A percentile compares a stretch with the other conserved stretches of the same genome.
Evolutionary conservation across 2,329 filamentous ascomycete genomes (phyloP).

Genomic region (Epichloe amarillans): DNA sequence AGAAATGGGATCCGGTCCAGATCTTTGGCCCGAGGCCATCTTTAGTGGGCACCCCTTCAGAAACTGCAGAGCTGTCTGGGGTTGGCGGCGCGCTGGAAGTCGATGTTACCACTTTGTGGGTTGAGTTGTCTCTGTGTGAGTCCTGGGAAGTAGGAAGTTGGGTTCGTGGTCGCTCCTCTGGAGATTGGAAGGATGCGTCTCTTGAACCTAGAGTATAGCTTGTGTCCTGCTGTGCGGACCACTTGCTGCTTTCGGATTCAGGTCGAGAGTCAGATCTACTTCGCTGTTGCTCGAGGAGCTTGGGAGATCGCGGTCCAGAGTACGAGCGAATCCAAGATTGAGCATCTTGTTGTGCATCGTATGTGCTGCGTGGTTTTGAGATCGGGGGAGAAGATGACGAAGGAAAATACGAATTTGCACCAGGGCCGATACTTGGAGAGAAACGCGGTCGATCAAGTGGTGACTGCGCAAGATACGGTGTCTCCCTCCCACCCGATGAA

Average conservation of each 20-base stretch:
- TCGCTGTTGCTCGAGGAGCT: constrained; percentile 26
- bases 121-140: constrained; percentile 13
- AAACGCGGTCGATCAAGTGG: constrained; percentile 33
- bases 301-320: constrained; percentile 32
- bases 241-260: constrained; percentile 25
- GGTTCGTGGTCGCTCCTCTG: constrained; percentile 21
- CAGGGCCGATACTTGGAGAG: constrained; percentile 24
- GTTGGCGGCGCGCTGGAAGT: constrained; percentile 16
- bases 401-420: constrained; percentile 35
- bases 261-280: constrained; percentile 21
- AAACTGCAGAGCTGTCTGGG: constrained; percentile 15
- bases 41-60: constrained; percentile 36
- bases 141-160: constrained; percentile 26
- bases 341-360: constrained; percentile 31
- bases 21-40: constrained; percentile 54
- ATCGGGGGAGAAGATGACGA: constrained; percentile 21
- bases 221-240: constrained; percentile 26
- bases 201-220: constrained; percentile 31
- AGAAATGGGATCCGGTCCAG: constrained; percentile 54
- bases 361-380: constrained; percentile 31
- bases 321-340: constrained; percentile 23
- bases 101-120: constrained; percentile 14
- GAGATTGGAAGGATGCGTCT: constrained; percentile 21
- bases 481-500: constrained; percentile 35
- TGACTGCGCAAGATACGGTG: constrained; percentile 28